These are phyloP conservation scores for Breynia disticha DNA, from an alignment of 441 rosid species.

Conservation along the genomic window DNA sequence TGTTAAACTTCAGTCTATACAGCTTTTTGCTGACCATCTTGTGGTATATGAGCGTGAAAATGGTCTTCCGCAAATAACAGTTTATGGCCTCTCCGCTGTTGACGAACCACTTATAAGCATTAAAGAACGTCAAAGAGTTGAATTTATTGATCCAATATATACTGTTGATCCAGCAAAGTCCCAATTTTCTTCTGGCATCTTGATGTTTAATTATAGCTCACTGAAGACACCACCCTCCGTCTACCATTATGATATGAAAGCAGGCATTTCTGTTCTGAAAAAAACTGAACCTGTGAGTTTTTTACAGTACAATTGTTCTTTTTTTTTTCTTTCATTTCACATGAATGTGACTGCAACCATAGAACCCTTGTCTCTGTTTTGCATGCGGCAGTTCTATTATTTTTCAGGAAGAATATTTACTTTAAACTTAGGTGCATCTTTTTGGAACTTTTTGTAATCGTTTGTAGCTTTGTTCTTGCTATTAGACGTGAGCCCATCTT, in stretches of 20 bases:
- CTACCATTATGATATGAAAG: slow-evolving; percentile 77
- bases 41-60: slow-evolving; percentile 69
- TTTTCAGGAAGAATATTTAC: too few relatives aligned
- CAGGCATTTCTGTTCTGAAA: slow-evolving; percentile 63
- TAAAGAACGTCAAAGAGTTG: slow-evolving; percentile 46
- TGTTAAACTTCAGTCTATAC: slow-evolving; percentile 60
- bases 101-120: slow-evolving; percentile 58
- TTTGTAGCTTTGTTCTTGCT: too few relatives aligned
- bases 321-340: neutral
- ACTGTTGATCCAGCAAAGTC: slow-evolving; percentile 41
- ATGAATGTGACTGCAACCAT: too few relatives aligned
- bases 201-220: slow-evolving; percentile 75
- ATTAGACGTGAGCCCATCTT: too few relatives aligned
- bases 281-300: slow-evolving; percentile 67
- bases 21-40: slow-evolving; percentile 67
- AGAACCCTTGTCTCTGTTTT: neutral
- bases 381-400: neutral
- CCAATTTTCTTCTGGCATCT: slow-evolving; percentile 50
- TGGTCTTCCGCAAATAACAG: slow-evolving; percentile 54
- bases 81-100: slow-evolving; percentile 54
- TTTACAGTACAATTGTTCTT: neutral
- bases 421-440: too few relatives aligned
- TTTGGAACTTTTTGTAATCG: too few relatives aligned
- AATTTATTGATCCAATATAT: slow-evolving; percentile 69
- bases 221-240: slow-evolving; percentile 68